Evolutionary conservation across 2,329 filamentous ascomycete species (phyloP).

Genomic region (Ceratocystis albifundus): DNA sequence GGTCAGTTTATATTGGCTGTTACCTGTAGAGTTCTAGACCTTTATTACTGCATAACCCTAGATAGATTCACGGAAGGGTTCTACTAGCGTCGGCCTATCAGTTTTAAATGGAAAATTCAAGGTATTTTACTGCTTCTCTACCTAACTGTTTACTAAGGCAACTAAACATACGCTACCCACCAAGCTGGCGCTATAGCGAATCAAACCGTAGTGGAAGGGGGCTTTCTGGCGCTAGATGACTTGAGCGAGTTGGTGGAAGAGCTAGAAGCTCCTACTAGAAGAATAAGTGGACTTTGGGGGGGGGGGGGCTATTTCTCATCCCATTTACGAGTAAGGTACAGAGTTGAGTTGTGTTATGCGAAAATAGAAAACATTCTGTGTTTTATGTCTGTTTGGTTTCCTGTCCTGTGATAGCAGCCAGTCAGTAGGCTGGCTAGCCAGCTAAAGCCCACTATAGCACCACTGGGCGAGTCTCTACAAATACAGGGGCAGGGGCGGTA

Average conservation of each 20-base stretch:
- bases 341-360: no score
- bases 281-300: no score
- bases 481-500: no score
- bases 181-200: not conserved
- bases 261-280: not conserved
- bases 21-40: not conserved
- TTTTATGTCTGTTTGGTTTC: not conserved
- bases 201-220: not conserved
- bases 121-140: no score
- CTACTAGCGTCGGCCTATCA: not conserved
- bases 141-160: not conserved
- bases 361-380: not conserved
- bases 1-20: not conserved
- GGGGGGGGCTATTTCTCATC: no score
- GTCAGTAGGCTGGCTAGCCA: not conserved
- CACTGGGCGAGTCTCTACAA: no score
- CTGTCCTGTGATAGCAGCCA: not conserved
- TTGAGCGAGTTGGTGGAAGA: not conserved
- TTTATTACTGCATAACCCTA: not conserved
- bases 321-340: no score
- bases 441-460: no score
- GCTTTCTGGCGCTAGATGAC: not conserved
- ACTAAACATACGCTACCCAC: not conserved
- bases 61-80: not conserved
- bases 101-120: no score